phyloP scores from a whole-genome alignment of 495 filamentous ascomycete species.

The Hypoxylon fuscum region DNA sequence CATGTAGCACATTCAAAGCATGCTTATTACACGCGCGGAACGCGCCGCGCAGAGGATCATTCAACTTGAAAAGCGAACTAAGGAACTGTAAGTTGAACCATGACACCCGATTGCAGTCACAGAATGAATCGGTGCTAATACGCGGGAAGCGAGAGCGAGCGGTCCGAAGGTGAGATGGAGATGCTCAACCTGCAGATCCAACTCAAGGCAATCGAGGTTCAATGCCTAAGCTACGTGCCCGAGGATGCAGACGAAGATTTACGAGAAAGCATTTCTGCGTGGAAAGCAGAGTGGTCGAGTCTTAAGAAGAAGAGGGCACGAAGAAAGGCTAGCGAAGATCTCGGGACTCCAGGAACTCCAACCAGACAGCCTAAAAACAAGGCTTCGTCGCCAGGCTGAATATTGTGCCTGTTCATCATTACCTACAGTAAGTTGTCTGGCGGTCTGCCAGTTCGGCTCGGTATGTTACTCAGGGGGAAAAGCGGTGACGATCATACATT shows the following conservation, averaged over 20 bases:
- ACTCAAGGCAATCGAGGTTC: slow-evolving; percentile 62
- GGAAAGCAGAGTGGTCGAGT: slow-evolving; percentile 54
- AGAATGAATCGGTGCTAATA: slow-evolving; percentile 20
- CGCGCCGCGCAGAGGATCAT: slow-evolving; percentile 62
- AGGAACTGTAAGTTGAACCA: slow-evolving; percentile 53
- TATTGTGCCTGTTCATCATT: slow-evolving; percentile 24
- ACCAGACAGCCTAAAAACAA: slow-evolving; percentile 19
- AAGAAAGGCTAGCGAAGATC: slow-evolving; percentile 32
- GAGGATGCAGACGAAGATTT: slow-evolving; percentile 52
- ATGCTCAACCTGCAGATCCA: slow-evolving; percentile 62
- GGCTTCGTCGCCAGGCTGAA: slow-evolving; percentile 19
- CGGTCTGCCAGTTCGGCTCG: slow-evolving; percentile 18
- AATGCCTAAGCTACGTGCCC: slow-evolving; percentile 53
- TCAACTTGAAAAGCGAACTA: slow-evolving; percentile 57
- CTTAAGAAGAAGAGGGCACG: slow-evolving; percentile 42
- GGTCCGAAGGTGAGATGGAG: slow-evolving; percentile 51
- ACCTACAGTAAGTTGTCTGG: slow-evolving; percentile 19
- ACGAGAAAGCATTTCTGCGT: slow-evolving; percentile 54
- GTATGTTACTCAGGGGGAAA: slow-evolving; percentile 18
- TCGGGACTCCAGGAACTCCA: slow-evolving; percentile 18
- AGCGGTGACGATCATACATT: slow-evolving; percentile 18
- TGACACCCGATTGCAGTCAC: not conserved
- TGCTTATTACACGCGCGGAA: slow-evolving; percentile 61
- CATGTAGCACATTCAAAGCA: slow-evolving; percentile 60
- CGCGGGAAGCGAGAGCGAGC: slow-evolving; percentile 47